These are phyloP conservation scores for Wallacemonas rigidus DNA, from an alignment of 208 protist species.

Conservation along the genomic window DNA sequence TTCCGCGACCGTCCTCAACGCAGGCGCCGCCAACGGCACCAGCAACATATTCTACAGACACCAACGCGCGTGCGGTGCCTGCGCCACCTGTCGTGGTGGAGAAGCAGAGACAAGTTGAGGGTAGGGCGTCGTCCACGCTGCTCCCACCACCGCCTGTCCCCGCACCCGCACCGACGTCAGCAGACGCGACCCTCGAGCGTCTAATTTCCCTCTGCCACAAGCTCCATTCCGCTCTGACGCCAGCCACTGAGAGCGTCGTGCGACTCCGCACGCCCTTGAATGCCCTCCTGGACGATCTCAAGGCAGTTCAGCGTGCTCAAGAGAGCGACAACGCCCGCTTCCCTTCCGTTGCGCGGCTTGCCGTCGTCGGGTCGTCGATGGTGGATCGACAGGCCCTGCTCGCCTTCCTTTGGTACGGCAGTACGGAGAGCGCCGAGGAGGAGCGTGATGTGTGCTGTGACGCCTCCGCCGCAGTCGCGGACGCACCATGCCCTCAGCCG, in stretches of 20 bases:
- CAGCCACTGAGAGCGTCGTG: constrained; percentile 57
- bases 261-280: constrained; percentile 41
- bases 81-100: not conserved
- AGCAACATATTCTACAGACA: not conserved
- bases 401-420: constrained; percentile 26
- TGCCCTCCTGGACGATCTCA: constrained; percentile 40
- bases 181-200: not conserved
- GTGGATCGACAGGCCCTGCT: constrained; percentile 20
- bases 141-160: no score
- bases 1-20: not conserved
- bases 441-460: not conserved
- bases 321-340: not conserved
- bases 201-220: constrained; percentile 30
- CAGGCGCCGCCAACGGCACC: not conserved
- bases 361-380: constrained; percentile 17
- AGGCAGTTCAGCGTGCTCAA: not conserved
- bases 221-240: constrained; percentile 31
- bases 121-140: no score
- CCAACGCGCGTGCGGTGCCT: not conserved
- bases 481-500: not conserved
- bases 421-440: not conserved
- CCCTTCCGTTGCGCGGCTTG: constrained; percentile 21
- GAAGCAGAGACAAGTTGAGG: no score
- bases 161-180: no score
- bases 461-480: constrained; percentile 1